These are phyloP conservation scores for Candida boleticola DNA, from an alignment of 805 yeast genomes.

Conservation along the genomic window DNA sequence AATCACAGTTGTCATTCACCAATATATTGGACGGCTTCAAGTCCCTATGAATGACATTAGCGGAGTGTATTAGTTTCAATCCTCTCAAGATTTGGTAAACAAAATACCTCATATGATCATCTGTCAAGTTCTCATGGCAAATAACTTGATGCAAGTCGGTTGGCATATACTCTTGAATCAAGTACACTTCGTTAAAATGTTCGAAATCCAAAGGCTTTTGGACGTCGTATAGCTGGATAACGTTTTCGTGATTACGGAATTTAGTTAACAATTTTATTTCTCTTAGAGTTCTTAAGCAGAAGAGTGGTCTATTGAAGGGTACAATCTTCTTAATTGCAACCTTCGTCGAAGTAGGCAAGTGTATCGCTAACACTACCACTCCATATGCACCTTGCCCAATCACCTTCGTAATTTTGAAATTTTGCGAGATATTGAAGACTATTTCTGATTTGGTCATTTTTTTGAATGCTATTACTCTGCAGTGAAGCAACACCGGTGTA, in stretches of 20 bases:
- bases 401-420: constrained; percentile 70
- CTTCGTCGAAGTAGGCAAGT: constrained; percentile 54
- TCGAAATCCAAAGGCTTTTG: constrained; percentile 61
- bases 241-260: constrained; percentile 66
- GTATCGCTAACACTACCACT: constrained; percentile 67
- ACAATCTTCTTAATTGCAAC: constrained; percentile 80
- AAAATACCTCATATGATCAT: constrained; percentile 70
- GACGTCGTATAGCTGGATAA: constrained; percentile 62
- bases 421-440: constrained; percentile 77
- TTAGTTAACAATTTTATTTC: constrained; percentile 66
- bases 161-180: constrained; percentile 78
- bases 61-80: constrained; percentile 66
- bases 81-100: constrained; percentile 70
- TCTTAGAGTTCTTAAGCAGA: constrained; percentile 67
- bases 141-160: constrained; percentile 68
- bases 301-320: constrained; percentile 64
- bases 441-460: constrained; percentile 2
- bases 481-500: too few relatives aligned
- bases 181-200: constrained; percentile 66
- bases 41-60: constrained; percentile 74
- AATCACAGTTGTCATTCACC: constrained; percentile 67
- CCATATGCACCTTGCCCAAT: constrained; percentile 86
- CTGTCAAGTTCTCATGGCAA: constrained; percentile 51
- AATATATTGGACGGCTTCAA: constrained; percentile 72
- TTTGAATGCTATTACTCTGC: not conserved